These are phyloP conservation scores for Inga oerstediana DNA, from an alignment of 306 rosid species.

Conservation along the genomic window DNA sequence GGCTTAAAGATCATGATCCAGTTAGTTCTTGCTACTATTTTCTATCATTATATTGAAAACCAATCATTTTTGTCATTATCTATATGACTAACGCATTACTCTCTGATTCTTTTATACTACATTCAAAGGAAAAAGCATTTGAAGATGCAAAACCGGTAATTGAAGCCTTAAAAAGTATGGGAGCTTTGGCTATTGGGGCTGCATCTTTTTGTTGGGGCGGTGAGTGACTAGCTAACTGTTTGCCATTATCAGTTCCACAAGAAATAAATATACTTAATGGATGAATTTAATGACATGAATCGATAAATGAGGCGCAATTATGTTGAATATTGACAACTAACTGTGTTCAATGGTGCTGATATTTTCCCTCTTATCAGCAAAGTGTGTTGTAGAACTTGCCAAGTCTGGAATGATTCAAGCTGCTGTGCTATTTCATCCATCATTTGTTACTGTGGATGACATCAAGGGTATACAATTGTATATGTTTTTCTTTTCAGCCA, in stretches of 20 bases:
- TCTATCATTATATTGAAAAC: slow-evolving; percentile 8
- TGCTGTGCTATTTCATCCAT: slow-evolving; percentile 69
- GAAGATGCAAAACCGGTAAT: slow-evolving; percentile 43
- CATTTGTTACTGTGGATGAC: slow-evolving; percentile 65
- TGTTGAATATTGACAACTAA: background rate
- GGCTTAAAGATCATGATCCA: slow-evolving; percentile 64
- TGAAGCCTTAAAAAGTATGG: slow-evolving; percentile 41
- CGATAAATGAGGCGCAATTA: background rate
- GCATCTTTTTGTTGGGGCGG: slow-evolving; percentile 56
- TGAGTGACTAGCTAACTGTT: slow-evolving; percentile 19
- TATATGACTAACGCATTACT: background rate
- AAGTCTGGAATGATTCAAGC: slow-evolving; percentile 55
- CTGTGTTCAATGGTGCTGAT: background rate
- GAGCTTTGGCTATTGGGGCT: slow-evolving; percentile 43
- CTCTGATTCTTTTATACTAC: background rate
- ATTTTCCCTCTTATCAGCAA: slow-evolving; percentile 50
- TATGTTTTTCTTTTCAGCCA: background rate
- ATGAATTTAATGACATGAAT: background rate
- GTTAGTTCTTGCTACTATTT: slow-evolving; percentile 45
- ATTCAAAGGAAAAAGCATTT: slow-evolving; percentile 6
- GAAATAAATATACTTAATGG: background rate
- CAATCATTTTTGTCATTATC: background rate
- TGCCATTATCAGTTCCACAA: background rate
- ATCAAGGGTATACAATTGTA: slow-evolving; percentile 55
- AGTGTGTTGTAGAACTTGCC: slow-evolving; percentile 72